Evolutionary conservation across 2,329 filamentous ascomycete species (phyloP).

Genomic region (Pseudogymnoascus verrucosus): DNA sequence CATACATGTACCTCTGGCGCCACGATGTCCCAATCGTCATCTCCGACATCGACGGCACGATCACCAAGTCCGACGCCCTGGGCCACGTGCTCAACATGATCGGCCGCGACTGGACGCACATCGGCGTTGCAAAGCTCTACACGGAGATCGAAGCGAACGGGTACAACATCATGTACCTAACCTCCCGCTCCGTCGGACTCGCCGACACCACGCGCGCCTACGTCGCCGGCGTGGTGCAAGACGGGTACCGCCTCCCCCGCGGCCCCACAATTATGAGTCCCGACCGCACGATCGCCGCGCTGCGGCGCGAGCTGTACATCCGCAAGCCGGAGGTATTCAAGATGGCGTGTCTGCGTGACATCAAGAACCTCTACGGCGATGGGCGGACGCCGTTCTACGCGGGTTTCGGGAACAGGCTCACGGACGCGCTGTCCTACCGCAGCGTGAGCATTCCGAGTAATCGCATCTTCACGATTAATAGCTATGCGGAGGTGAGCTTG

Average conservation of each 20-base stretch:
- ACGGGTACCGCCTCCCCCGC: conserved; percentile 74
- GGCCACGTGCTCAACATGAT: conserved; percentile 96
- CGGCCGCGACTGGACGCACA: conserved; percentile 94
- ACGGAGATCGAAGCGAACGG: conserved; percentile 92
- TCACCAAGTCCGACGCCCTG: conserved; percentile 92
- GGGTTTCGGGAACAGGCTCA: conserved; percentile 92
- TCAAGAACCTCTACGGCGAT: conserved; percentile 75
- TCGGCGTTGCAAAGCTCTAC: conserved; percentile 93
- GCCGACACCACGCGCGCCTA: conserved; percentile 87
- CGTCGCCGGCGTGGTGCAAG: conserved; percentile 80
- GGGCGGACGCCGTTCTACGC: conserved; percentile 85
- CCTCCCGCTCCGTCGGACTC: conserved; percentile 86
- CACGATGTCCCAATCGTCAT: conserved; percentile 91
- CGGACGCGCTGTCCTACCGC: conserved; percentile 91
- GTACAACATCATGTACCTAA: conserved; percentile 98
- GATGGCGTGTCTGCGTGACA: conserved; percentile 95
- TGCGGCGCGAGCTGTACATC: conserved; percentile 87
- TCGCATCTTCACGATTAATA: conserved; percentile 97
- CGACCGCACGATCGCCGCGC: conserved; percentile 86
- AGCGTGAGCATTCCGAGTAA: conserved; percentile 92
- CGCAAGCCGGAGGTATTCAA: conserved; percentile 98
- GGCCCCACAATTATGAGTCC: conserved; percentile 94
- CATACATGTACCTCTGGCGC: conserved; percentile 90
- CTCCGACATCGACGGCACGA: conserved; percentile 96
- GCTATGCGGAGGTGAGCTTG: conserved; percentile 87